Evolutionary conservation across 1,284 basidiomycete species (phyloP).

Genomic region (Trichosporon inkin): DNA sequence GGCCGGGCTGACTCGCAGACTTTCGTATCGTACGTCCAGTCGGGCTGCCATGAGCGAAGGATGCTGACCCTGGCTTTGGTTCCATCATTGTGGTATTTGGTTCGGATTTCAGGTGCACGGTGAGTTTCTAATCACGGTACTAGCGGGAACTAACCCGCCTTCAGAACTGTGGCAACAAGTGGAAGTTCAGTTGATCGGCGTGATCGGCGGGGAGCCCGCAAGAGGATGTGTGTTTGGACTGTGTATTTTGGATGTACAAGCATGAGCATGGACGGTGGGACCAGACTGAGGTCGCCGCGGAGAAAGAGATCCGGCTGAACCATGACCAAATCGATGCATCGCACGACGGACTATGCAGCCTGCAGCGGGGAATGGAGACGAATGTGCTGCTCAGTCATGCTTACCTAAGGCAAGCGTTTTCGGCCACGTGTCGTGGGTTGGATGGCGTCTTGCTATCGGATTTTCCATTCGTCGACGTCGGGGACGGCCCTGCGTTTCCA

Average conservation of each 20-base stretch:
- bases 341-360: neutral
- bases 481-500: neutral
- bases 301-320: constrained; percentile 6
- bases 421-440: neutral
- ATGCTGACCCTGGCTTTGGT: constrained; percentile 19
- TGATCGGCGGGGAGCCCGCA: neutral
- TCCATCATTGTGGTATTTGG: neutral
- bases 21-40: constrained; percentile 63
- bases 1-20: constrained; percentile 49
- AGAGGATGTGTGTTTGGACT: neutral
- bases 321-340: neutral
- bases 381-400: neutral
- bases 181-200: constrained; percentile 48
- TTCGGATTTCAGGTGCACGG: constrained; percentile 31
- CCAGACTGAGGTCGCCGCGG: neutral
- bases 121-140: constrained; percentile 20
- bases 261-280: neutral
- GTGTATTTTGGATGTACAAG: constrained; percentile 2
- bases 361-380: neutral
- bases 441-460: constrained; percentile 7
- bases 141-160: neutral
- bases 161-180: constrained; percentile 45
- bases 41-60: neutral
- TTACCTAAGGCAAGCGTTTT: neutral
- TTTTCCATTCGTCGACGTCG: constrained; percentile 4